Conservation (phyloP, 352 stramenopile genomes). For the Globisporangium spinosum region DNA sequence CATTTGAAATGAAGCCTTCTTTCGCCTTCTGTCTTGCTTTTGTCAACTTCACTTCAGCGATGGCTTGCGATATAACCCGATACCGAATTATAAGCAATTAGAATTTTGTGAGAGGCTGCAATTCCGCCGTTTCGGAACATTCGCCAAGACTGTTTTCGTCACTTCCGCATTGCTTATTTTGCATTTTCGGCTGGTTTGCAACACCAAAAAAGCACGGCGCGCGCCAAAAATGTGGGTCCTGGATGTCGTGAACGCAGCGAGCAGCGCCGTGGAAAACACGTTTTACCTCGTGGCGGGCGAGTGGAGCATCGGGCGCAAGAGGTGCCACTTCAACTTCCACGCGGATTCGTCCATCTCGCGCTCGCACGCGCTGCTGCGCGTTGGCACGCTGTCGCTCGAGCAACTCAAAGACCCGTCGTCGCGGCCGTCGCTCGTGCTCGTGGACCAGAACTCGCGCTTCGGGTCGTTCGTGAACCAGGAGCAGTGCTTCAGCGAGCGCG, state of each 20-base stretch:
- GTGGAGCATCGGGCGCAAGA: conserved; percentile 82
- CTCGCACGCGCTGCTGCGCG: conserved; percentile 67
- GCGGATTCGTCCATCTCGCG: conserved; percentile 81
- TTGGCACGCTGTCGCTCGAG: conserved; percentile 54
- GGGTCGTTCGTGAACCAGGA: conserved; percentile 85
- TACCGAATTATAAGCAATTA: background rate
- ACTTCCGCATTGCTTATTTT: background rate
- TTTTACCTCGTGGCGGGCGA: conserved; percentile 82
- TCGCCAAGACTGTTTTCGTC: background rate
- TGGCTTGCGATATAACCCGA: background rate
- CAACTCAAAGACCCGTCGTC: conserved; percentile 56
- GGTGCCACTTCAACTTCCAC: conserved; percentile 84
- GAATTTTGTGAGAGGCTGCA: background rate
- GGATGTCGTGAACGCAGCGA: conserved; percentile 50
- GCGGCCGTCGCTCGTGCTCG: conserved; percentile 62
- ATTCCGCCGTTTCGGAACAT: background rate
- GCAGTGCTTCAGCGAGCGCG: conserved; percentile 43
- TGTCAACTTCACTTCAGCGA: background rate
- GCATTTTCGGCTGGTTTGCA: background rate
- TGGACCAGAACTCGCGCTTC: conserved; percentile 82
- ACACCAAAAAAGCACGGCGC: background rate
- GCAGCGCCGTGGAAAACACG: conserved; percentile 40
- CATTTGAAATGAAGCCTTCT: background rate
- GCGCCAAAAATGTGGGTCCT: conserved; percentile 70
- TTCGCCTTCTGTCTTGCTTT: background rate